Evolutionary conservation across 768 basidiomycete species (phyloP).

Genomic region (Suillus cothurnatus): DNA sequence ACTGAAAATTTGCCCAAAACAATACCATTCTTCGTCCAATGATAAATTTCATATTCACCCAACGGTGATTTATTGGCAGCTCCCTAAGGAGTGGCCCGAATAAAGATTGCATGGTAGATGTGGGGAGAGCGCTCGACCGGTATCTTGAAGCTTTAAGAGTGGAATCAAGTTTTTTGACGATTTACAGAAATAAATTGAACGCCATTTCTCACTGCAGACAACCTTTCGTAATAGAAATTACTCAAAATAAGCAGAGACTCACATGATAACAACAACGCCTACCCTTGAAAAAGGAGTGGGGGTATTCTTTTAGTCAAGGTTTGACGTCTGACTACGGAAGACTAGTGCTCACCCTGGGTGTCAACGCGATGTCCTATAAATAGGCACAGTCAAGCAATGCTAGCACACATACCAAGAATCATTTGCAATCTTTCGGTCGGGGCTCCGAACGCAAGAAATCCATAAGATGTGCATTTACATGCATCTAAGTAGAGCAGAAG

Average conservation of each 20-base stretch:
- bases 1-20: not conserved
- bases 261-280: not conserved
- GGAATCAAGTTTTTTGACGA: not conserved
- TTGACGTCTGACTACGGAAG: not conserved
- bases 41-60: not conserved
- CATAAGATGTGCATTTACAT: not conserved
- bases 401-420: not conserved
- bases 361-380: no score
- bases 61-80: not conserved
- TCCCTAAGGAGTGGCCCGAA: not conserved
- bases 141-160: not conserved
- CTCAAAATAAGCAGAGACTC: not conserved
- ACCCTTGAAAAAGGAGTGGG: not conserved
- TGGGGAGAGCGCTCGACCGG: not conserved
- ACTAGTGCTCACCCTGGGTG: not conserved
- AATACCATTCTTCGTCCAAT: not conserved
- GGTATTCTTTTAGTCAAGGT: not conserved
- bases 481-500: not conserved
- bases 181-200: not conserved
- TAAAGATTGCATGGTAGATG: not conserved
- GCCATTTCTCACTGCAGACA: not conserved
- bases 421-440: not conserved
- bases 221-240: not conserved
- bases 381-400: not conserved
- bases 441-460: not conserved